Evolutionary conservation across 2,329 filamentous ascomycete species (phyloP), one percentile per base, ranked within the genome.

Genomic region (Ceratocystis destructans): DNA sequence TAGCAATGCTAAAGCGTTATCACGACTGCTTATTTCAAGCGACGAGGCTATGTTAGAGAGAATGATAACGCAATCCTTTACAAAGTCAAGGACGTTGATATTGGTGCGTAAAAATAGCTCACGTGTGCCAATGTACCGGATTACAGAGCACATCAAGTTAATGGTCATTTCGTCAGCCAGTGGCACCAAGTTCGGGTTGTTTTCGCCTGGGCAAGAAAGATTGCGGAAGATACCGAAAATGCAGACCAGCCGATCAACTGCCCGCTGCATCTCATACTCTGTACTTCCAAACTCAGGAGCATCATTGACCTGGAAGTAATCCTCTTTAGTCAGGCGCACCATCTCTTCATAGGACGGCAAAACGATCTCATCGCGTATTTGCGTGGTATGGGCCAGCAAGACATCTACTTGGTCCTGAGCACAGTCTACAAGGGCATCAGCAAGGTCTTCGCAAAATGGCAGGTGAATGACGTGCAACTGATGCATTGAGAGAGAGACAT

Each of bases 211-310:
- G 74, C 96, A 96, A 0, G 94, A 97, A 17, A 96, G 82, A 71
- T 99, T 99, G 68, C 94, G 87, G 61, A 99, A 77, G 66, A 96
- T 92, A 0, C 90, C 96, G 1, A 91, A 96, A 70, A 97, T 88
- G 72, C 91, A 95, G 66, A 97, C 86, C 61, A 99, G 76, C 68
- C 88, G 85, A 71, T 96, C 92, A 3, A 92, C 91, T 1, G 92
- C 89, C 62, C 89, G 85, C 72, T 96, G 90, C 1, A 96, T 82
- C 64, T 93, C 85, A 73, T 96, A 93, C 37, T 87, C 87, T 15
- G 81, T 77, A 2, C 87, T 88, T 1, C 90, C 93, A 73, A 94
- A 88, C 45, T 83, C 81, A 0, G 87, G 83, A 25, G 88, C 79
- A 62, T 92, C 87, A 70, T 88, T 86, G 65, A 97, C 76, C 0